Conservation (phyloP, 1,284 basidiomycete genomes). For the Phaffia rhodozyma region DNA sequence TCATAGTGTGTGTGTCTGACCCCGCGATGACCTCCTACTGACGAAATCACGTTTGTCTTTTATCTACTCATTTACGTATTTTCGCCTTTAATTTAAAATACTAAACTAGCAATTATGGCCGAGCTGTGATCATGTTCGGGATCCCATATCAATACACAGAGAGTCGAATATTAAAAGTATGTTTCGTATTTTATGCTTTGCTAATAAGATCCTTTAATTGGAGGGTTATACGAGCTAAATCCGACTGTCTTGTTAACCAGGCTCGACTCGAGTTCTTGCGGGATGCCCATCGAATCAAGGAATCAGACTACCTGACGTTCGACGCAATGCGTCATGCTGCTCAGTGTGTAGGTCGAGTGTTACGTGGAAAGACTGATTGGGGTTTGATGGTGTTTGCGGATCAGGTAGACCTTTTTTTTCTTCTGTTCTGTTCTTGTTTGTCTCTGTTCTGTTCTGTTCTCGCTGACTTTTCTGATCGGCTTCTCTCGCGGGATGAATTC, state of each 20-base stretch:
- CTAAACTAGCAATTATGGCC: conserved; percentile 65
- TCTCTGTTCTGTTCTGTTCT: neutral
- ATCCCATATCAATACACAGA: conserved; percentile 99
- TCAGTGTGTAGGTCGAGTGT: conserved; percentile 93
- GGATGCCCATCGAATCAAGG: conserved; percentile 95
- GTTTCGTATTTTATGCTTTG: neutral
- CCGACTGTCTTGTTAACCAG: conserved; percentile 18
- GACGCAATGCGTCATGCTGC: conserved; percentile 99
- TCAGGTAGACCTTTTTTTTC: conserved; percentile 50
- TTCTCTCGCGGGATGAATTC: neutral
- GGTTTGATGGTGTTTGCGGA: conserved; percentile 99
- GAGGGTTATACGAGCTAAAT: neutral
- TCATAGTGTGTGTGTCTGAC: neutral
- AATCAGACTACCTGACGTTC: conserved; percentile 97
- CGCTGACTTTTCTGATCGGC: neutral
- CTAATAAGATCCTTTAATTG: neutral
- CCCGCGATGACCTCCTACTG: too few species aligned
- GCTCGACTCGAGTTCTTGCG: conserved; percentile 93
- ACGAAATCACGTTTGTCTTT: too few species aligned
- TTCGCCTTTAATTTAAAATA: neutral
- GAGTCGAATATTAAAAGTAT: conserved; percentile 77
- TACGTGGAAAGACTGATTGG: conserved; percentile 98
- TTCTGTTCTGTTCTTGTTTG: neutral
- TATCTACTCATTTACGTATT: neutral
- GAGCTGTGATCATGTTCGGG: conserved; percentile 99